A percentile compares a stretch with the other conserved stretches of the same genome.
These are phyloP conservation scores for Sarocladium strictum DNA, from an alignment of 2,329 filamentous ascomycete species.

Conservation along the genomic window DNA sequence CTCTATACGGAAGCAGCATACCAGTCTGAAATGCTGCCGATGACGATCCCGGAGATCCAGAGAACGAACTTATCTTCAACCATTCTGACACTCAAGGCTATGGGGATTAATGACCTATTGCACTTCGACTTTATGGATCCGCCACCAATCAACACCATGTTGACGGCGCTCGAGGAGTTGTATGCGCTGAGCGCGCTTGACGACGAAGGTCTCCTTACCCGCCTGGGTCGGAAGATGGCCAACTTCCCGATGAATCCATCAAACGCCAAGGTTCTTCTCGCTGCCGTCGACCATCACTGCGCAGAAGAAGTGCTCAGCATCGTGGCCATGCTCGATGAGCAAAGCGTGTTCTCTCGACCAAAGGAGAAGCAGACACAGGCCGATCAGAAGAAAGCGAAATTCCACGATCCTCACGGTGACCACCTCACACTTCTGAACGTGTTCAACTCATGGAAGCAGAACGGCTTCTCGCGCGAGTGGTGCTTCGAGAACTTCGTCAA, in stretches of 20 bases:
- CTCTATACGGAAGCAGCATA: constrained; percentile 94
- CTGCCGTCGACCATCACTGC: constrained; percentile 79
- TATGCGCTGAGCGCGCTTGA: constrained; percentile 89
- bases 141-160: constrained; percentile 94
- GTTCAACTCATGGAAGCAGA: constrained; percentile 93
- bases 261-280: constrained; percentile 84
- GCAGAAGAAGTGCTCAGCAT: constrained; percentile 93
- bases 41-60: constrained; percentile 94
- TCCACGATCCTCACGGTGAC: constrained; percentile 91
- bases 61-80: constrained; percentile 87
- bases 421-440: constrained; percentile 94
- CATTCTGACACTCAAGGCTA: constrained; percentile 96
- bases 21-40: constrained; percentile 94
- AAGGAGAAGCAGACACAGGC: constrained; percentile 97
- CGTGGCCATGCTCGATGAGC: constrained; percentile 86
- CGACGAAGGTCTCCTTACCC: constrained; percentile 88
- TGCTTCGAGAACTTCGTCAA: constrained; percentile 98
- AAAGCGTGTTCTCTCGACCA: constrained; percentile 86
- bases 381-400: constrained; percentile 96
- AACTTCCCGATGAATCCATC: constrained; percentile 98
- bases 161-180: constrained; percentile 90
- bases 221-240: constrained; percentile 92
- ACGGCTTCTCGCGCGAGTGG: constrained; percentile 79
- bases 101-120: constrained; percentile 96
- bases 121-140: constrained; percentile 99